Evolutionary conservation across 2,329 filamentous ascomycete genomes (phyloP), one percentile per base, ranked within the genome.

Genomic region (Pseudofabraea citricarpa): DNA sequence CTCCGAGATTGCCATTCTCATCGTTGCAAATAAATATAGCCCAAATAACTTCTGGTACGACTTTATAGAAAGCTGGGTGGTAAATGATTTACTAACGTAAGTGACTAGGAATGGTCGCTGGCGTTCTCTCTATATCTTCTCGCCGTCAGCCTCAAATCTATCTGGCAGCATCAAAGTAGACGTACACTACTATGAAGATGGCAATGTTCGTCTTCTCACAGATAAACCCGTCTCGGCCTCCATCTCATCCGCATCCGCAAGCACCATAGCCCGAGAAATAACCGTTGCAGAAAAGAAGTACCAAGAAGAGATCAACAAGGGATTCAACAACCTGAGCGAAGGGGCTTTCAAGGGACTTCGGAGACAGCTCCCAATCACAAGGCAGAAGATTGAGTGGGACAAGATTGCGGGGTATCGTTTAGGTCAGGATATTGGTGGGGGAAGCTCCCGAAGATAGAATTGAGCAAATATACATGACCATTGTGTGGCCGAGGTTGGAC

Each of bases 371-470:
- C 93, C 93, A 1, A 90, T 98, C 47, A 98, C 93, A 49, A 83
- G 93, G 61, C 93, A 98, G 73, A 96, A 96, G 77, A 91, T 98
- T 56, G 93, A 98, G 69, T 98, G 93, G 93, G 91, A 98, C 67
- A 96, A 95, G 74, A 88, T 98, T 54, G 85, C 88, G 36, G 90
- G 89, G 55, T 98, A 98, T 71, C 77, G 89, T 48, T 72, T 95
- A 55, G 86, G 87, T 20, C 85, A 89, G 65, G 85, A 88, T 61
- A 87, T 89, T 64, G 82, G 83, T 15, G 83, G 84, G 39, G 81
- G 81, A 41, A 80, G 79, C 55, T 70, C 71, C 37, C 72, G 71
- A 61, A 68, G 72, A 64, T 79, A 69, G 47, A 24, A 12, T 10
- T 20, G 4, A 36, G 32, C 3, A 31, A n/a, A n/a, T n/a, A n/a